Conservation (phyloP, 1,284 basidiomycete genomes). For the Quambalaria eucalypti region DNA sequence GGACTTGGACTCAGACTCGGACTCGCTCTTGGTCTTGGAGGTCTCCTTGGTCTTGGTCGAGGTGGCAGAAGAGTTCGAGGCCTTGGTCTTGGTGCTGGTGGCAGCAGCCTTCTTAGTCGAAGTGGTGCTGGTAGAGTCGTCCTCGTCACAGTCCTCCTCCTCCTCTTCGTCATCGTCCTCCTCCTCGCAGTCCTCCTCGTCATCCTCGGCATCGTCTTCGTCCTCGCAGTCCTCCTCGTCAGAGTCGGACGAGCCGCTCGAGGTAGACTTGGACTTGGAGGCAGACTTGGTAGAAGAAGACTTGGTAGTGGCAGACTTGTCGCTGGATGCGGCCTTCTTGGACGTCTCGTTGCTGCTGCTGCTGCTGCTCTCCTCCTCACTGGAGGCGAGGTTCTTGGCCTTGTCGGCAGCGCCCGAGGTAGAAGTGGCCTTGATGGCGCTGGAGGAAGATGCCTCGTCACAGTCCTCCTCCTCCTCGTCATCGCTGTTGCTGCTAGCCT, state of each 20-base stretch:
- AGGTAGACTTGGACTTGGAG: not conserved
- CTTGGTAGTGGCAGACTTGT: not conserved
- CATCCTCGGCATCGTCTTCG: not conserved
- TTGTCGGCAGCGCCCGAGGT: not conserved
- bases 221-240: constrained; percentile 1
- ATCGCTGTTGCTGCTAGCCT: not conserved
- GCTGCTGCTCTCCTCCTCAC: not conserved
- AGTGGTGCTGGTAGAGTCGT: not conserved
- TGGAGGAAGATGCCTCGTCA: not conserved
- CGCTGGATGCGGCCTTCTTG: not conserved
- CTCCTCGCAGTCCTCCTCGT: not conserved
- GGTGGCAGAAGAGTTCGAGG: not conserved
- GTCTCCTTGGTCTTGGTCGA: not conserved
- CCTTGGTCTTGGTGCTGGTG: not conserved
- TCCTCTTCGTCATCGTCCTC: not conserved
- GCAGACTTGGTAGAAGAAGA: not conserved
- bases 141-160: not conserved
- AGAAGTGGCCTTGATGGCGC: not conserved
- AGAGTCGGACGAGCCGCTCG: not conserved
- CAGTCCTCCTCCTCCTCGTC: not conserved
- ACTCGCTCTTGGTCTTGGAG: not conserved
- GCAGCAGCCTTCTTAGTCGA: not conserved
- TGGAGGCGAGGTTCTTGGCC: not conserved
- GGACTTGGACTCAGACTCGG: not conserved
- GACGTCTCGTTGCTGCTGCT: no score